Conservation (phyloP, 176 grass and related monocot genomes). For the Alopecurus myosuroides region DNA sequence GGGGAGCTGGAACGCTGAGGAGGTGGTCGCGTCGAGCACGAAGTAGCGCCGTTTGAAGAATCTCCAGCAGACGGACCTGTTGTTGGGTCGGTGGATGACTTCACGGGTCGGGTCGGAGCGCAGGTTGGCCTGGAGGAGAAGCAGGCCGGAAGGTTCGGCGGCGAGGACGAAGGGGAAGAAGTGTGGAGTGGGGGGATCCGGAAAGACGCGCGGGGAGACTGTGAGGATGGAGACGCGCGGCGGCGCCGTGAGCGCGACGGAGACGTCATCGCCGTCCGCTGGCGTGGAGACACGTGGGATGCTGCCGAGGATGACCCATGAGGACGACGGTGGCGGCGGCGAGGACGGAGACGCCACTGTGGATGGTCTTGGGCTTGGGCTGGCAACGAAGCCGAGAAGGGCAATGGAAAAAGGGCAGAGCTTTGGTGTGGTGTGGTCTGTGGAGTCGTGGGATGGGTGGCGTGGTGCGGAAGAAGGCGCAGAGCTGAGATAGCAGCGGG, state of each 20-base stretch:
- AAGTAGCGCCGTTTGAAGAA: neutral
- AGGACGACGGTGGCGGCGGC: neutral
- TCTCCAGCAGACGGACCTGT: neutral
- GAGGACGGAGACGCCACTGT: neutral
- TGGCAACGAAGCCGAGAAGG: neutral
- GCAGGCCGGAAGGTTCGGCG: neutral
- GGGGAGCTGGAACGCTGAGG: neutral
- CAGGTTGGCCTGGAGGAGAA: neutral
- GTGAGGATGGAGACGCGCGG: neutral
- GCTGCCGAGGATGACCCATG: neutral
- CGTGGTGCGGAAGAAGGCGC: neutral
- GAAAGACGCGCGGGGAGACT: neutral
- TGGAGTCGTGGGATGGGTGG: no score
- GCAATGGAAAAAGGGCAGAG: neutral
- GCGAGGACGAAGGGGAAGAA: neutral
- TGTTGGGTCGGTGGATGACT: neutral
- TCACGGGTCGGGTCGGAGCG: neutral
- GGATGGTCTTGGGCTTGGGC: neutral
- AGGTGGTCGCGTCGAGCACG: neutral
- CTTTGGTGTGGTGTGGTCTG: neutral
- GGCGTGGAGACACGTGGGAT: neutral
- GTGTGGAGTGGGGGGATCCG: neutral
- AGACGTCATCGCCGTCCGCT: neutral
- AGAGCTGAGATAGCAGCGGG: neutral
- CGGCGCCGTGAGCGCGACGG: neutral